Base-by-base conservation (phyloP, 2,329 filamentous ascomycete species). In the Fusarium foetens region DNA sequence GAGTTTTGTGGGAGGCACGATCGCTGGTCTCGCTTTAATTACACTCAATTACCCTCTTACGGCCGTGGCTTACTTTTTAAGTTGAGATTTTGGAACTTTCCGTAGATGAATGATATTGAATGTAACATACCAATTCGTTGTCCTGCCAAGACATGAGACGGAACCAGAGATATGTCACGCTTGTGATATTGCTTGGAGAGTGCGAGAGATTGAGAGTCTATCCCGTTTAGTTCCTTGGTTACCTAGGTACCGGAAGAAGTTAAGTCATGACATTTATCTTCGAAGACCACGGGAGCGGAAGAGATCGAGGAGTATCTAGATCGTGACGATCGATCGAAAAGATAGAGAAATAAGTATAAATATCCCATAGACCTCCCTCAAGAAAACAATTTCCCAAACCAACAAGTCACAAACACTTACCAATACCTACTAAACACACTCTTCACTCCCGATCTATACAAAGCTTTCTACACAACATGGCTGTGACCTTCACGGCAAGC, bases 401-500 rank as follows among this genome's bases (percentile, higher is more conserved):
- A 23, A 23, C 14, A 19, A 41, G 29, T 14, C 36, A 54, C 9
- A 12, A 41, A 31, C 6, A n/a, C 19, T 29, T 8, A 29, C 4
- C 5, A 31, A 41, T 7, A 23, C 35, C 35, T n/a, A 23, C 3
- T 8, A 7, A 31, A 11, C 25, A 39, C 9, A 19, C 2, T 31
- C 8, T 23, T 41, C 10, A 8, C 7, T 31, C 4, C 14, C 8
- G 2, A 23, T 39, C 10, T 29, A 14, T 31, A 16, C 0, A 17
- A 13, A 31, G 3, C 10, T 17, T 54, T 9, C 19, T 27, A 10
- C 1, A 1, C 23, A 41, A 19, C 4, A 54, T 54, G 36, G 51
- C 51, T 39, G 29, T 51, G 21, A 54, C 51, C 25, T 13, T 54
- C 25, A 29, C 25, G 35, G 35, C 51, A n/a, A 31, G 51, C 51